Conservation (phyloP, 1,139 yeast species). For the Blastobotrys malaysiensis region DNA sequence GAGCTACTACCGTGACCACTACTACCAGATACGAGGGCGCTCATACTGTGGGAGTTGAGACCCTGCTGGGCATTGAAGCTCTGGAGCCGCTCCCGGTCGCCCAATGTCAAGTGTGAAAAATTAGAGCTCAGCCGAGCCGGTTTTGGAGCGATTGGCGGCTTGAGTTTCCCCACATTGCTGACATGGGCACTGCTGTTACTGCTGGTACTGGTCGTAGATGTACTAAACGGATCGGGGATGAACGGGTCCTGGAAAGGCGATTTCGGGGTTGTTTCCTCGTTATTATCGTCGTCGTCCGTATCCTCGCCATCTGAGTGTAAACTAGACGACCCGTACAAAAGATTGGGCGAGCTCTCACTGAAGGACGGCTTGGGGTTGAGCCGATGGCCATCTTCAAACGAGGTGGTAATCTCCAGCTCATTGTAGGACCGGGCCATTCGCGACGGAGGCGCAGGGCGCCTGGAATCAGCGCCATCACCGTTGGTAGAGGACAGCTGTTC, state of each 20-base stretch:
- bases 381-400: not conserved
- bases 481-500: slow-evolving; percentile 19
- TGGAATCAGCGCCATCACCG: not conserved
- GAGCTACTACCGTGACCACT: not conserved
- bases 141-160: slow-evolving; percentile 14
- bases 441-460: not conserved
- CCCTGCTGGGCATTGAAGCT: slow-evolving; percentile 4
- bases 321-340: not conserved
- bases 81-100: slow-evolving; percentile 8
- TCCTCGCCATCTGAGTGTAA: not conserved
- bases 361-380: not conserved
- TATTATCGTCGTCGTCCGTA: not conserved
- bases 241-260: not conserved
- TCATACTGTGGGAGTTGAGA: not conserved
- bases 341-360: not conserved
- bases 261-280: not conserved
- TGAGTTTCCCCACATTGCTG: slow-evolving; percentile 3
- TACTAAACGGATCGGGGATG: not conserved
- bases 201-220: slow-evolving; percentile 1
- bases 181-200: not conserved
- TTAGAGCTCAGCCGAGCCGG: slow-evolving; percentile 14
- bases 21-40: not conserved
- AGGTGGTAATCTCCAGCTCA: not conserved
- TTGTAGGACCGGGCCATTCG: not conserved
- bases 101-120: slow-evolving; percentile 1